These are phyloP conservation scores for Diaporthe eres DNA, from an alignment of 2,329 filamentous ascomycete genomes.

Conservation along the genomic window DNA sequence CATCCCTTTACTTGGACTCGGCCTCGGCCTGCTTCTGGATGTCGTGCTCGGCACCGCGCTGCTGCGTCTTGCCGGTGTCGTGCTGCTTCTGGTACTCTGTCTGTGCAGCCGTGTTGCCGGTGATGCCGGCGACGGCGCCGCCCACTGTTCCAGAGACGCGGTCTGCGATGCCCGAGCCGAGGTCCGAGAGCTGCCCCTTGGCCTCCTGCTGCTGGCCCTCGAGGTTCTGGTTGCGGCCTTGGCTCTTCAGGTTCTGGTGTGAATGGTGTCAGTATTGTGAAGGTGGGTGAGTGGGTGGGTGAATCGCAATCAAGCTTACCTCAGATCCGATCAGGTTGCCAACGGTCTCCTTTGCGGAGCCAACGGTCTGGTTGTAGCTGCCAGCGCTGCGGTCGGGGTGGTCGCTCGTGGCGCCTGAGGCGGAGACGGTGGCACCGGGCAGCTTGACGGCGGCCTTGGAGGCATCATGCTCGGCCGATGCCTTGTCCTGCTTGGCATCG, in stretches of 20 bases:
- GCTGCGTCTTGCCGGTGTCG: constrained; percentile 83
- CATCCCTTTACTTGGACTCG: neutral
- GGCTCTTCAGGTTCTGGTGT: constrained; percentile 74
- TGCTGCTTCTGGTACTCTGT: constrained; percentile 77
- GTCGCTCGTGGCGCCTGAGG: constrained; percentile 80
- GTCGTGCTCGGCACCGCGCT: constrained; percentile 87
- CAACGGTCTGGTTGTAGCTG: constrained; percentile 90
- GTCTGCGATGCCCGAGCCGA: constrained; percentile 75
- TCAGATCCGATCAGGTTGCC: constrained; percentile 84
- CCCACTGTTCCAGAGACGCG: constrained; percentile 81
- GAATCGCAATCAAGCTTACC: constrained; percentile 53
- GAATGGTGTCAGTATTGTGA: constrained; percentile 21
- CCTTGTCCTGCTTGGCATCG: constrained; percentile 75
- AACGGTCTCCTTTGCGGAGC: constrained; percentile 84
- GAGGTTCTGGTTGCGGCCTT: constrained; percentile 83
- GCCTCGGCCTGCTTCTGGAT: constrained; percentile 79
- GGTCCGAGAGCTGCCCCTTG: constrained; percentile 83
- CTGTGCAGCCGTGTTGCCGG: constrained; percentile 78
- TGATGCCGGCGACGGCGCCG: constrained; percentile 77
- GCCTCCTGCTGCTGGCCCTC: constrained; percentile 87
- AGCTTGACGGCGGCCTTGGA: constrained; percentile 82
- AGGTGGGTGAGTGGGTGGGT: neutral
- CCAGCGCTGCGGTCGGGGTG: constrained; percentile 80
- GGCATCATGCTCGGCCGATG: constrained; percentile 76
- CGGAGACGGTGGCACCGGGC: constrained; percentile 79